Evolutionary conservation across 495 filamentous ascomycete genomes (phyloP), one percentile per base, ranked within the genome.

Genomic region (Apodospora peruviana): DNA sequence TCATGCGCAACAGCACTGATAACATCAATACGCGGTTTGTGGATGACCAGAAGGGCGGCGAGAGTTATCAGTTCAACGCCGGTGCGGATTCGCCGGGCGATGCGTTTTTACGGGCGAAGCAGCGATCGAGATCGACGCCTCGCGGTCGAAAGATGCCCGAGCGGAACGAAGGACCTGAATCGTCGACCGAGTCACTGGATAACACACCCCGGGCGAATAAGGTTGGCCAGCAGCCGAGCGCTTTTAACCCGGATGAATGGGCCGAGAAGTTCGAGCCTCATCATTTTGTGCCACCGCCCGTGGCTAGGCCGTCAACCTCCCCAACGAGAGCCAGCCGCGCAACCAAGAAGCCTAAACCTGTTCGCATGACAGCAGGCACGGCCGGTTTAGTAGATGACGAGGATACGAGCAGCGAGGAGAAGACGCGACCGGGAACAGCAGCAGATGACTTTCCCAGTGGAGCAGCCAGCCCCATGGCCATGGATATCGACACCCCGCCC

Each of bases 1-100:
- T 78, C 44, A 60, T 70, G 41, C 80, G 77, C 43, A 77, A 73
- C 40, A 90, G 83, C 59, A 73, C 82, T 25, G 86, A 89, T 56
- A 82, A 83, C 52, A 84, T 96, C 64, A 87, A 87, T 56, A 89
- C 84, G 24, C 82, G 77, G 40, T 76, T 76, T 51, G 67, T 68
- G 35, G 55, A 66, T 11, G 65, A 66, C 21, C 67, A 72, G 14
- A 59, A 62, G 25, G 58, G 54, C 20, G 52, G 47, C 25, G 19
- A 50, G 18, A 49, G 45, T 20, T 73, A 62, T 57, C 56, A 70
- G 45, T 76, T 76, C 41, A 75, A 65, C 44, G 73, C 72, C n/a
- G 72, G 73, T 16, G 55, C 56, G 12, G 18, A 48, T 9, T 32
- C 44, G 18, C 45, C 65, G 2, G 52, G 53, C 24, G 69, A 68